Base-by-base conservation (phyloP, 2,329 filamentous ascomycete species). In the Dothideomycetidae sp. region DNA sequence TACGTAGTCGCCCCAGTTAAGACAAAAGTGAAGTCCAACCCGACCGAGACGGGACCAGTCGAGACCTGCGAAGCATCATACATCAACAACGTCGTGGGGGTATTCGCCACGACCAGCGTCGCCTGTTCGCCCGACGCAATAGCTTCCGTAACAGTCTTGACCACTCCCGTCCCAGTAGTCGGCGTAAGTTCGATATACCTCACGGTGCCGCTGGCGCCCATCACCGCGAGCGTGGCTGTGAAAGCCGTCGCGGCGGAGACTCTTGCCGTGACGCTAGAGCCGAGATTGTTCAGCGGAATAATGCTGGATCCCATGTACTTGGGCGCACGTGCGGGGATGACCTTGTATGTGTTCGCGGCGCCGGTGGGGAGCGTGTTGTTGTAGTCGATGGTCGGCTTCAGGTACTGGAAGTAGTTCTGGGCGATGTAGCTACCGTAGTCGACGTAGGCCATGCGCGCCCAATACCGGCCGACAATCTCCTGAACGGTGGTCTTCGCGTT, bases 361-460 rank as follows among this genome's bases (percentile, higher is more conserved):
- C 57, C 52, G 43, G 44, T 42, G 9, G 36, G 15, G 38, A 67
- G 59, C 9, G 67, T 50, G 43, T 63, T 64, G 37, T 55, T 54
- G 28, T 62, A 67, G 46, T 61, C 62, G 36, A 67, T 45, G 11
- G 43, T 43, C 2, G 44, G 43, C 9, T 56, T 53, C 44, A 62
- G 53, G 18, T 40, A 40, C 3, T 55, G 45, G 50, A 64, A 68
- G 29, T 54, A 41, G 1, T 55, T 46, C 13, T 59, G 55, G 1
- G 61, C 62, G 5, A 56, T 56, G 1, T 53, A 41, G 44, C 69
- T 62, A 10, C 62, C 64, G 19, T 69, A 66, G 30, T 70, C 66
- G 9, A 63, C 63, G 42, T 62, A 67, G 3, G 66, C 66, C 67
- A 70, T 70, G 41, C 59, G 59, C 2, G 66, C 66, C 66, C 66